phyloP scores from a whole-genome alignment of 2,329 filamentous ascomycete species.

The Phyllosticta citriasiana region DNA sequence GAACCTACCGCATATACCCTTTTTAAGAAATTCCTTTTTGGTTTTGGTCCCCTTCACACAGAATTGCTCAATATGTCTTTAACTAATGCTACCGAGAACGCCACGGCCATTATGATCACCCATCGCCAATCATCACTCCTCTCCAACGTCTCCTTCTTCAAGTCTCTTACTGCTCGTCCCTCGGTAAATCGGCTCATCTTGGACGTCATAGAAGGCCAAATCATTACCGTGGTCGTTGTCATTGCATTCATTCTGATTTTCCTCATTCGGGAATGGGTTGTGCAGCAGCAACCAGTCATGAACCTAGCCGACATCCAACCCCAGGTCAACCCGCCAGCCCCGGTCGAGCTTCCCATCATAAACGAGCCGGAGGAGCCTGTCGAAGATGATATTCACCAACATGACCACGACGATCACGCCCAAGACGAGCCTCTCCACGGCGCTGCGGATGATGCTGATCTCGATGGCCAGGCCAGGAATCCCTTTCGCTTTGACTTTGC shows the following conservation, averaged over 20 bases:
- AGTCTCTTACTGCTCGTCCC: conserved; percentile 53
- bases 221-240: conserved; percentile 86
- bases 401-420: background rate
- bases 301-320: conserved; percentile 51
- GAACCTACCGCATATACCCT: conserved; percentile 39
- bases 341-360: conserved; percentile 5
- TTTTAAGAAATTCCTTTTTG: conserved; percentile 33
- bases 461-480: background rate
- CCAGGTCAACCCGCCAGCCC: conserved; percentile 15
- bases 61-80: conserved; percentile 20
- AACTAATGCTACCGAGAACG: conserved; percentile 22
- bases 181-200: conserved; percentile 70
- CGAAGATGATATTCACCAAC: background rate
- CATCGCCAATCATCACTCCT: conserved; percentile 32
- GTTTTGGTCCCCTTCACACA: conserved; percentile 18
- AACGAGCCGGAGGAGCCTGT: background rate
- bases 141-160: conserved; percentile 49
- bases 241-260: conserved; percentile 95
- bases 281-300: conserved; percentile 90
- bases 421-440: background rate
- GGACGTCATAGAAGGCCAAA: conserved; percentile 78
- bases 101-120: conserved; percentile 14
- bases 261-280: conserved; percentile 91
- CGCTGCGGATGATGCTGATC: background rate
- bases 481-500: background rate